These are phyloP conservation scores for Trichosphaerium sp. DNA, from an alignment of 78 protist species.

Conservation along the genomic window DNA sequence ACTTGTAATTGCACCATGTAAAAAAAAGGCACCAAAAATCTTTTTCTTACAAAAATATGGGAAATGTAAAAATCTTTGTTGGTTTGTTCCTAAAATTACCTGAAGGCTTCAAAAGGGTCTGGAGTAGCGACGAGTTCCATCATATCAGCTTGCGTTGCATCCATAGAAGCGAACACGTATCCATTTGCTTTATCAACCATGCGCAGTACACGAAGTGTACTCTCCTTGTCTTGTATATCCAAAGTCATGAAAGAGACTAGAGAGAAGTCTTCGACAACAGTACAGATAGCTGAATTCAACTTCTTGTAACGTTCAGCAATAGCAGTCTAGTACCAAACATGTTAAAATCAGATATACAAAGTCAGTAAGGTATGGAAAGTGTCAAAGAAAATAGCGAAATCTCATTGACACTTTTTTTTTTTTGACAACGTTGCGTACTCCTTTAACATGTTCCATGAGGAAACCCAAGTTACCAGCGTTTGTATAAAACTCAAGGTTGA, in stretches of 20 bases:
- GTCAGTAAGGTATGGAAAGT: background rate
- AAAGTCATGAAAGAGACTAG: constrained; percentile 62
- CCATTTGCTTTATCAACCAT: constrained; percentile 61
- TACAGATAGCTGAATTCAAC: constrained; percentile 46
- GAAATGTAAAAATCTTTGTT: too few species aligned
- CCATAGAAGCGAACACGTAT: constrained; percentile 24
- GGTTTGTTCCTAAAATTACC: too few species aligned
- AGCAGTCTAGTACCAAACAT: too few species aligned
- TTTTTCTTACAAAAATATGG: too few species aligned
- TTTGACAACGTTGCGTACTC: background rate
- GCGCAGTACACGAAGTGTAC: constrained; percentile 10
- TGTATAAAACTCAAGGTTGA: constrained; percentile 70
- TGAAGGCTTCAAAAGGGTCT: too few species aligned
- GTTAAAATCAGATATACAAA: too few species aligned
- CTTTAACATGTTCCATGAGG: background rate
- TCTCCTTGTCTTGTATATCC: constrained; percentile 47
- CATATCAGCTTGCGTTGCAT: constrained; percentile 7
- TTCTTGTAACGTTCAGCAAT: background rate
- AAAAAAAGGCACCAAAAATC: too few species aligned
- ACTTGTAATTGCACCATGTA: too few species aligned
- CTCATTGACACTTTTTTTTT: background rate
- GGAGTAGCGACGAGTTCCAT: too few species aligned
- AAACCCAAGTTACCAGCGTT: constrained; percentile 45
- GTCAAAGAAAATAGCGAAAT: constrained; percentile 3
- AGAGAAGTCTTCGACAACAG: constrained; percentile 67